phyloP scores from a whole-genome alignment of 2,329 filamentous ascomycete species.

The Fusarium metavorans region DNA sequence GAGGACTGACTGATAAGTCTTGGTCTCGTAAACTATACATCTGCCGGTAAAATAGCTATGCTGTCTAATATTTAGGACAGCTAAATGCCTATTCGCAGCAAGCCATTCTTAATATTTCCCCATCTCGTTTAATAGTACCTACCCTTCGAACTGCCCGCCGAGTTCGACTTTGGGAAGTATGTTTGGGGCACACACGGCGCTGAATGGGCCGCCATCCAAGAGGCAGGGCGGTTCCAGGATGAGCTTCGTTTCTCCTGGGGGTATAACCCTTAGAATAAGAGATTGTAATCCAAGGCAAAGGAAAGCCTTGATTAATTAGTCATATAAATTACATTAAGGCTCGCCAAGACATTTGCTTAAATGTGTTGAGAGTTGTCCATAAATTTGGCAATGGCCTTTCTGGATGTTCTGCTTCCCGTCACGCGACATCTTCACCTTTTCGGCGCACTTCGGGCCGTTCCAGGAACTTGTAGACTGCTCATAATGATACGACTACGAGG shows the following conservation, averaged over 20 bases:
- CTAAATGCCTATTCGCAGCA: not conserved
- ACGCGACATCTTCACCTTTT: not conserved
- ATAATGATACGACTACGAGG: no score
- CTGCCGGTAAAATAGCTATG: not conserved
- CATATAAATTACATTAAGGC: not conserved
- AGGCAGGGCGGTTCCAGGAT: no score
- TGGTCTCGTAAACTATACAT: not conserved
- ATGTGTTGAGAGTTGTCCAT: not conserved
- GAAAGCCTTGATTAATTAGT: not conserved
- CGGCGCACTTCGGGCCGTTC: not conserved
- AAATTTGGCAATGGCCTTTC: not conserved
- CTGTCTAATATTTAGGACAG: not conserved
- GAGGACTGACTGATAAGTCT: not conserved
- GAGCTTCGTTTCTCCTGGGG: no score
- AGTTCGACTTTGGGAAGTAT: no score
- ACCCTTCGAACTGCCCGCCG: no score
- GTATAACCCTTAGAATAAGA: not conserved
- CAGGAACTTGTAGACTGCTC: not conserved
- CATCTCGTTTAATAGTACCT: not conserved
- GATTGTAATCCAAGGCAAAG: not conserved
- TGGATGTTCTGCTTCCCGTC: not conserved
- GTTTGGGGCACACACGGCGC: no score
- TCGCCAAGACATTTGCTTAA: not conserved
- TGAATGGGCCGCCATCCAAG: no score
- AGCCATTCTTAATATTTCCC: not conserved